phyloP scores from a whole-genome alignment of 352 stramenopile genomes.

The Halophytophthora polymorphica region DNA sequence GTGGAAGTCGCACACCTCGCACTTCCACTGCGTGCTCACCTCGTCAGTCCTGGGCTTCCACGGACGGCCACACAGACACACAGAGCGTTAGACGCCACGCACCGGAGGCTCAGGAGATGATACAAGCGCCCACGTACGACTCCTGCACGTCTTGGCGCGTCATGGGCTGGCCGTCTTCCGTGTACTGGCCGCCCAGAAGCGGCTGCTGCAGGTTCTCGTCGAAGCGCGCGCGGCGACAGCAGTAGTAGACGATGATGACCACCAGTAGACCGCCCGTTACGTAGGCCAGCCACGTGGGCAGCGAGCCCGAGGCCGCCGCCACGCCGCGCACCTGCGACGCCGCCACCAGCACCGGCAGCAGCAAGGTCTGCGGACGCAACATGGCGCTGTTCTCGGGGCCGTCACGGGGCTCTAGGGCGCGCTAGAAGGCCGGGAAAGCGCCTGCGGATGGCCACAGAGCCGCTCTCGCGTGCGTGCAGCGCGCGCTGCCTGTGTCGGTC shows the following conservation, averaged over 20 bases:
- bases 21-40: conserved; percentile 81
- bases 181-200: conserved; percentile 83
- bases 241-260: conserved; percentile 89
- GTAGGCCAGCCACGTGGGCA: conserved; percentile 82
- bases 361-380: conserved; percentile 16
- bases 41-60: conserved; percentile 77
- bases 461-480: too few species aligned
- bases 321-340: conserved; percentile 18
- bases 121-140: conserved; percentile 21
- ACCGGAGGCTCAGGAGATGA: too few species aligned
- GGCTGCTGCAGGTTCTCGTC: conserved; percentile 86
- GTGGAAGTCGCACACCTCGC: conserved; percentile 87
- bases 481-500: background rate
- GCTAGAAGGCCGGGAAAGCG: background rate
- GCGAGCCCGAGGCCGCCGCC: conserved; percentile 36
- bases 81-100: background rate
- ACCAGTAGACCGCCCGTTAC: conserved; percentile 78
- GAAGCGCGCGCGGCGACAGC: conserved; percentile 80
- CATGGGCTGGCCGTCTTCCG: conserved; percentile 82
- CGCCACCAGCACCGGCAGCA: conserved; percentile 37
- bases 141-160: conserved; percentile 86
- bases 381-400: too few species aligned
- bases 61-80: too few species aligned
- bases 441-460: background rate
- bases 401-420: background rate